Evolutionary conservation across 495 filamentous ascomycete species (phyloP).

Genomic region (Emericellopsis terricola): DNA sequence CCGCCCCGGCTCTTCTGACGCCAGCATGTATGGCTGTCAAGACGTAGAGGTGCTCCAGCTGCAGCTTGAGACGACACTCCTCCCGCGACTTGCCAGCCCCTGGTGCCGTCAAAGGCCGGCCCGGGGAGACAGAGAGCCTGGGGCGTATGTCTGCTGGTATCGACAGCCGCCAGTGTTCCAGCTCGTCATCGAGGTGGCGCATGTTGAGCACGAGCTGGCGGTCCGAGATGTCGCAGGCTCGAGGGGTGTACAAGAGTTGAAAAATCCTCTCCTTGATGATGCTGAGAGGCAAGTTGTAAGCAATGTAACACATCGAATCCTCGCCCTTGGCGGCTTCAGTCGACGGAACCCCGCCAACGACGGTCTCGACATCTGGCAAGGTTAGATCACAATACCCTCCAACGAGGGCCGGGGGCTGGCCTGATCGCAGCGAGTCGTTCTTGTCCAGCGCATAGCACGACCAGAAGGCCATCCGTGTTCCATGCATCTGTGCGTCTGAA

Average conservation of each 20-base stretch:
- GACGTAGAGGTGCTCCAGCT: slow-evolving; percentile 4
- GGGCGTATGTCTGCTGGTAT: neutral
- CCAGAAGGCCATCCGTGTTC: slow-evolving; percentile 17
- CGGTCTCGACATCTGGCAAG: neutral
- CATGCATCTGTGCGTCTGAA: slow-evolving; percentile 1
- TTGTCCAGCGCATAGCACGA: slow-evolving; percentile 15
- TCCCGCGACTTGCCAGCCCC: too few relatives aligned
- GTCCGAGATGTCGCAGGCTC: neutral
- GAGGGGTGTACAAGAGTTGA: slow-evolving; percentile 3
- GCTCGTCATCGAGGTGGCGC: slow-evolving; percentile 5
- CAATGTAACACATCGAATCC: neutral
- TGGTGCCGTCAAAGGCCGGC: too few relatives aligned
- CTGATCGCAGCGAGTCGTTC: slow-evolving; percentile 11
- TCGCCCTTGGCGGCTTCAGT: neutral
- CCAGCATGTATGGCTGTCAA: slow-evolving; percentile 2
- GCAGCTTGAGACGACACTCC: too few relatives aligned
- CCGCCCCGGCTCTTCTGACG: slow-evolving; percentile 5
- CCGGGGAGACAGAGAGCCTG: slow-evolving; percentile 1
- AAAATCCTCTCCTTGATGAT: slow-evolving; percentile 10
- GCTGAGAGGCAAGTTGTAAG: slow-evolving; percentile 7
- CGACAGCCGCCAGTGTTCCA: slow-evolving; percentile 4
- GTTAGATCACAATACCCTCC: slow-evolving; percentile 13
- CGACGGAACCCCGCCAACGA: neutral
- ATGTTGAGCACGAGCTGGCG: slow-evolving; percentile 1
- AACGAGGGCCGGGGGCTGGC: slow-evolving; percentile 9